Base-by-base conservation (phyloP, 2,329 filamentous ascomycete species). In the Talaromyces piceae region DNA sequence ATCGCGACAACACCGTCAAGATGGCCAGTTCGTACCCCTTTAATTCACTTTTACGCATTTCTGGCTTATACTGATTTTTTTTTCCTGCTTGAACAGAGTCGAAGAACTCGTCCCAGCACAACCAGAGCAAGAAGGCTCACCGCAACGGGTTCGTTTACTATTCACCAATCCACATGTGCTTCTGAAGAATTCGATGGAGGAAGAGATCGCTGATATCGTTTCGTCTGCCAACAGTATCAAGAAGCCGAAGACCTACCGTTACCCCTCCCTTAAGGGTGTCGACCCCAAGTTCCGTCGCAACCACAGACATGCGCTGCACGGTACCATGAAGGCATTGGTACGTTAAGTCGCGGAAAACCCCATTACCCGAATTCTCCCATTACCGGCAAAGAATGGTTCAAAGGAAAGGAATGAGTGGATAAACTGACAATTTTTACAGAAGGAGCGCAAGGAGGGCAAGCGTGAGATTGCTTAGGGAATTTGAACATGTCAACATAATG, bases 241-340 rank as follows among this genome's bases (percentile, higher is more conserved):
- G 87, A 97, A 96, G 87, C 93, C 93, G 63, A 96, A 95, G 85
- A 97, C 93, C 73, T 84, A 91, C 78, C 84, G 93, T 81, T 98
- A 98, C 81, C 93, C 93, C 63, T 97, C 91, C 67, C 86, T 98
- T 71, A 96, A 96, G 75, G 93, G 93, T 69, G 93, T 89, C 75
- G 93, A 98, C 80, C 91, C 93, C 74, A 98, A 98, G 86, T 98
- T 98, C 84, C 87, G 93, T 77, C 87, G 93, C 79, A 98, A 98
- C 84, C 93, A 98, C 82, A 89, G 90, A 82, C 91, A 98, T 84
- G 93, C 93, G 77, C 90, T 97, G 61, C 93, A 97, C 82, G 93
- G 93, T 76, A 98, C 91, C 74, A 90, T 88, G 82, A 94, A 88
- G 81, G 93, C 93, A 73, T 79, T 98, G 81, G 91, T 97, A 85